Evolutionary conservation across 345 rosid genomes (phyloP).

Genomic region (Eucalyptus marginata): DNA sequence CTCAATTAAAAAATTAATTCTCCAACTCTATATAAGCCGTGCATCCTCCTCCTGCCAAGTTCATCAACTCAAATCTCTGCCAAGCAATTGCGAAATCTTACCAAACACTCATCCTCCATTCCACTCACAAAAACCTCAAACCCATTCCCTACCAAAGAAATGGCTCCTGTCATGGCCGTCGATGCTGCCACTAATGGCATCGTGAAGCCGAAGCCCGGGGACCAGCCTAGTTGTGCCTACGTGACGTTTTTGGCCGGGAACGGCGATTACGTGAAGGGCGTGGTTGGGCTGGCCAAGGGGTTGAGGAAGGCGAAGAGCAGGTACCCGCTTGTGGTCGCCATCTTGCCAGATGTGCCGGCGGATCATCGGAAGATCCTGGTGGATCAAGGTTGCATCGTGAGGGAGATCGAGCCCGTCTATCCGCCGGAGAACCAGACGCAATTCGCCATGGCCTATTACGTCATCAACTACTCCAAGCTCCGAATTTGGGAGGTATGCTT

Average conservation of each 20-base stretch:
- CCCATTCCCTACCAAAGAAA: neutral
- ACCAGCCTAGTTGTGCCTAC: neutral
- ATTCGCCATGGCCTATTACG: neutral
- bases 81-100: neutral
- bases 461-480: neutral
- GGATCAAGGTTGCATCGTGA: neutral
- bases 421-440: neutral
- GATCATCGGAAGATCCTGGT: slow-evolving; percentile 14
- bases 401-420: neutral
- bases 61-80: neutral
- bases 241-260: neutral
- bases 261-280: neutral
- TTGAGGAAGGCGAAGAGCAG: slow-evolving; percentile 17
- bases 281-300: slow-evolving; percentile 33
- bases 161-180: neutral
- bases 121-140: neutral
- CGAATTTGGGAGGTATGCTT: slow-evolving; percentile 17
- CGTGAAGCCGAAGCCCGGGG: neutral
- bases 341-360: slow-evolving; percentile 26
- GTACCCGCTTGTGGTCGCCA: slow-evolving; percentile 28
- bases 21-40: neutral
- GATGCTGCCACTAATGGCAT: neutral
- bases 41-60: neutral
- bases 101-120: neutral
- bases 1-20: neutral